Evolutionary conservation across 1,284 basidiomycete species (phyloP).

Genomic region (Malassezia pachydermatis): DNA sequence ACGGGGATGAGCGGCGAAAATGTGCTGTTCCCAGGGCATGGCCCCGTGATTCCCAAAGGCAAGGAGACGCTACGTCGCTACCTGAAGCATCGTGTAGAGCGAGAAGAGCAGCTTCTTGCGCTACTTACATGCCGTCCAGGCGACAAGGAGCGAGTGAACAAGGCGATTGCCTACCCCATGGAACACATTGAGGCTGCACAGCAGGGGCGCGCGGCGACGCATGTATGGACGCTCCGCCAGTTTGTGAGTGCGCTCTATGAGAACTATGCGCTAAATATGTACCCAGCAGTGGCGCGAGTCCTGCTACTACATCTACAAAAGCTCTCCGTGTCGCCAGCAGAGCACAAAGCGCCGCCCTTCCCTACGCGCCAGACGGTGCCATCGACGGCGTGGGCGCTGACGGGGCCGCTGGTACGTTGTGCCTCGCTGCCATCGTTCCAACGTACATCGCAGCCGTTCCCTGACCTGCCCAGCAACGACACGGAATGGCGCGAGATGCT

Average conservation of each 20-base stretch:
- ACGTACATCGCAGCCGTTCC: not conserved
- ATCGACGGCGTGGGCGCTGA: not conserved
- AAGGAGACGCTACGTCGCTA: slow-evolving; percentile 60
- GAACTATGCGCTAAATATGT: slow-evolving; percentile 57
- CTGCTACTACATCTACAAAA: slow-evolving; percentile 66
- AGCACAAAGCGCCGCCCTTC: slow-evolving; percentile 5
- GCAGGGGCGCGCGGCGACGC: slow-evolving; percentile 5
- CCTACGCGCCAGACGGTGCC: slow-evolving; percentile 1
- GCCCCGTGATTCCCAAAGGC: slow-evolving; percentile 60
- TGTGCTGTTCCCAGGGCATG: slow-evolving; percentile 73
- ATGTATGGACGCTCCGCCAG: slow-evolving; percentile 34
- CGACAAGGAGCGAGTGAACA: slow-evolving; percentile 49
- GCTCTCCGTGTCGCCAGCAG: slow-evolving; percentile 45
- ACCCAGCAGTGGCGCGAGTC: slow-evolving; percentile 62
- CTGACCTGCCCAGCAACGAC: slow-evolving; percentile 9
- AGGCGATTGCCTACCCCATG: slow-evolving; percentile 54
- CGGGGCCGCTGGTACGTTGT: slow-evolving; percentile 2
- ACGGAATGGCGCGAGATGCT: slow-evolving; percentile 12
- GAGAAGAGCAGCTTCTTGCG: slow-evolving; percentile 68
- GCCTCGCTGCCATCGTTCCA: slow-evolving; percentile 9
- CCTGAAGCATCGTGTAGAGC: slow-evolving; percentile 67
- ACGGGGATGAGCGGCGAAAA: slow-evolving; percentile 24
- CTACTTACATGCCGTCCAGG: slow-evolving; percentile 52
- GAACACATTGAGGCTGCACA: slow-evolving; percentile 19
- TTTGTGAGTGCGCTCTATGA: slow-evolving; percentile 55